Evolutionary conservation across 305 asterid species (phyloP).

Genomic region (Withania somnifera): DNA sequence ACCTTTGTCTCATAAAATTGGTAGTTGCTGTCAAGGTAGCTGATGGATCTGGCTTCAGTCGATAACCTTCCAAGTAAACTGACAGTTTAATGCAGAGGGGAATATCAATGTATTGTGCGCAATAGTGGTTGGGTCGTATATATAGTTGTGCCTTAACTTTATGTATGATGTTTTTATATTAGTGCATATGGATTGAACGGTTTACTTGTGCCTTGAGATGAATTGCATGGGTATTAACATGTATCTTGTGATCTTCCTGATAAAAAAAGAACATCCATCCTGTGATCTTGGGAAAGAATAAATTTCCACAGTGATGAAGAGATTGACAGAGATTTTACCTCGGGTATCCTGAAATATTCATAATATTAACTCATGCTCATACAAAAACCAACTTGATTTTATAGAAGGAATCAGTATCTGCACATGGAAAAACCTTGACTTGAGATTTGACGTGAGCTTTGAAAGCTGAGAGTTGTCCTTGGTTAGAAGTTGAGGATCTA

Average conservation of each 20-base stretch:
- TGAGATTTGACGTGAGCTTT: background rate
- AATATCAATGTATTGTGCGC: background rate
- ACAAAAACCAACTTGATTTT: background rate
- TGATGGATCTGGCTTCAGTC: background rate
- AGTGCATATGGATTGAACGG: background rate
- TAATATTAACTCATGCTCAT: background rate
- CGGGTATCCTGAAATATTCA: background rate
- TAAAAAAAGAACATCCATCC: background rate
- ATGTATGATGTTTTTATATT: background rate
- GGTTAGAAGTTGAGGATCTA: background rate
- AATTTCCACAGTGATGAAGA: background rate
- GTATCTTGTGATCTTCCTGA: background rate
- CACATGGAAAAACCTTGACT: background rate
- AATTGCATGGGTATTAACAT: background rate
- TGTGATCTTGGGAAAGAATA: background rate
- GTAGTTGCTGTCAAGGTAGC: background rate
- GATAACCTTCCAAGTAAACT: background rate
- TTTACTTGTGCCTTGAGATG: background rate
- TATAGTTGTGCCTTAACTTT: background rate
- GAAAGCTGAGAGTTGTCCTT: background rate
- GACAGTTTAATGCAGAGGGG: background rate
- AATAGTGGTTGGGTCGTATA: background rate
- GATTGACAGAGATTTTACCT: background rate
- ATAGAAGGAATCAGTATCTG: background rate
- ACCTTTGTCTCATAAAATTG: background rate